Base-by-base conservation (phyloP, 768 basidiomycete species). In the Lanmaoa pseudosensibilis region DNA sequence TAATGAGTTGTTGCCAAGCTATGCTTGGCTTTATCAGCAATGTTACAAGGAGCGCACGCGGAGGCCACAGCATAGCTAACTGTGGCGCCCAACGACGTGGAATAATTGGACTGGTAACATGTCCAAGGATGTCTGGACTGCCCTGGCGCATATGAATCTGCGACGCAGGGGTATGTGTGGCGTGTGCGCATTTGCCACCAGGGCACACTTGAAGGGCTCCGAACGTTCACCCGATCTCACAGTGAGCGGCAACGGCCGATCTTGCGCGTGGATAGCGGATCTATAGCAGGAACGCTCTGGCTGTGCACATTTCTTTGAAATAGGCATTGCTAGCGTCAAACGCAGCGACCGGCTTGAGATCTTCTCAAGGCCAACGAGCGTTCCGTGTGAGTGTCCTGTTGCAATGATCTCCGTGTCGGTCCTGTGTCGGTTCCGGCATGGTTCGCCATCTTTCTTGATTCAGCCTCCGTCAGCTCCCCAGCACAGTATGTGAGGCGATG, bases 401-500 rank as follows among this genome's bases (percentile, higher is more conserved):
- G 53, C 37, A 61, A 65, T 57, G 58, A 62, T 64, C 54, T 34
- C 60, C 57, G 57, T 50, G 48, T 64, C 68, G 36, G 57, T 55
- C 61, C 57, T 62, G 59, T 61, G 58, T 70, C 69, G 70, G 65
- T 65, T 62, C 70, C 69, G 71, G 65, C 59, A 62, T 60, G n/a
- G 19, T 37, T 58, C 32, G 8, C 30, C 54, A 55, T 60, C 57
- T 59, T 60, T 68, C 56, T 68, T 68, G 58, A 55, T 63, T 46
- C 57, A 52, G 51, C 46, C 39, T 51, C 55, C 46, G 57, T 61
- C 67, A 60, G 30, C 52, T 44, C 63, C 57, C 39, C 54, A 50
- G 50, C 53, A 41, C 40, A 8, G 50, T 62, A 30, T 23, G 43
- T 19, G 59, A 68, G 69, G 69, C 69, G 69, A 72, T 70, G 69